Percentiles rank a stretch among this genome's conserved stretches.
Conservation (phyloP, 2,329 filamentous ascomycete genomes). For the Sphaerulina populicola region DNA sequence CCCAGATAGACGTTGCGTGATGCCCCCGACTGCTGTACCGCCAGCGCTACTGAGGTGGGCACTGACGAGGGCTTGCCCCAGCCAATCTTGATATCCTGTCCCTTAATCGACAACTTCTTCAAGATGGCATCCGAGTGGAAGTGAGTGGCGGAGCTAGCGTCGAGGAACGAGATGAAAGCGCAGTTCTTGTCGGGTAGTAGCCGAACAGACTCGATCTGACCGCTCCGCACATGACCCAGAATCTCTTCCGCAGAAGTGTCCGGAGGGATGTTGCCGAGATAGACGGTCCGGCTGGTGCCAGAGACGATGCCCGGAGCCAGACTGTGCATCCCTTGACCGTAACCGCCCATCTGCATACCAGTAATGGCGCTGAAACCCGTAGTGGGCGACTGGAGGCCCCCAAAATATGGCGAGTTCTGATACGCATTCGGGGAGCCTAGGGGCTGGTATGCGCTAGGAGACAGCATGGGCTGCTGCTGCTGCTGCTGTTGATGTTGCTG, state of each 20-base stretch:
- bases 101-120: constrained; percentile 98
- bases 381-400: constrained; percentile 76
- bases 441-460: constrained; percentile 73
- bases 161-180: constrained; percentile 97
- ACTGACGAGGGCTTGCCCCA: constrained; percentile 99
- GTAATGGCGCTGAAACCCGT: constrained; percentile 60
- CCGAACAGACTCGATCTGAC: constrained; percentile 97
- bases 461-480: constrained; percentile 53
- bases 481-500: constrained; percentile 61
- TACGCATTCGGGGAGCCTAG: constrained; percentile 81
- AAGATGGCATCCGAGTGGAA: constrained; percentile 99
- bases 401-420: constrained; percentile 70
- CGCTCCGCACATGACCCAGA: constrained; percentile 87
- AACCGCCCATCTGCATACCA: constrained; percentile 32
- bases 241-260: constrained; percentile 97
- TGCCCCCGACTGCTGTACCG: constrained; percentile 92
- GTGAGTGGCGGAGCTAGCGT: constrained; percentile 93
- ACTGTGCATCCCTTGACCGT: constrained; percentile 45
- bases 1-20: constrained; percentile 96
- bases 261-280: constrained; percentile 95
- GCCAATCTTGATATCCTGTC: constrained; percentile 98
- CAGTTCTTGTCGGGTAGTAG: constrained; percentile 98
- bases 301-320: constrained; percentile 74
- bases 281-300: constrained; percentile 91
- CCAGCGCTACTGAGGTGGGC: constrained; percentile 91